Base-by-base conservation (phyloP, 768 basidiomycete genomes). In the Russula emetica region DNA sequence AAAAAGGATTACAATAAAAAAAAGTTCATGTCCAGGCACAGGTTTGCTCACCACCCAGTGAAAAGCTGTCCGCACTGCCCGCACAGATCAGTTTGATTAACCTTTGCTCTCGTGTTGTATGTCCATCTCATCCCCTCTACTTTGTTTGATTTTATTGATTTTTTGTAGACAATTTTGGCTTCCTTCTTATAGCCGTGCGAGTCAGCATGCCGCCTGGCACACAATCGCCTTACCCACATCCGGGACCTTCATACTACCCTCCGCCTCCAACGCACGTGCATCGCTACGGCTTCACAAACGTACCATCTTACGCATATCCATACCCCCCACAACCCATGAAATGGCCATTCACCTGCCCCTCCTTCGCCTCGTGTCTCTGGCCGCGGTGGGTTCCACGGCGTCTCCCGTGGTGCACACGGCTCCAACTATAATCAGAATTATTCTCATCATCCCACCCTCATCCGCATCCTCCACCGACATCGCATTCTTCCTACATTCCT, bases 241-340 rank as follows among this genome's bases (percentile, higher is more conserved):
- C 74, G 22, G 75, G 74, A 32, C 75, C 76, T 32, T 72, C 71
- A 28, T 75, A 73, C 51, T 70, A 74, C 54, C 53, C 58, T 5
- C 71, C 71, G 20, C 70, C 70, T 0, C 73, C 73, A 7, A 71
- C 71, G 2, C 72, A 71, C 1, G 69, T 70, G 22, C 69, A 68
- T 14, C 72, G 65, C n/a, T 72, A 69, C 58, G 54, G 58, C 18
- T 74, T 70, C 56, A 26, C 68, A 2, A 66, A 63, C 28, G 57
- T 67, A n/a, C 71, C 69, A 7, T 72, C 73, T 10, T 73, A 74
- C 62, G 62, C 63, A 38, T 75, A 76, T 57, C 72, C 68, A 45
- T 73, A 75, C 54, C 70, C 70, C 0, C 62, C 78, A 49, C 75
- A 76, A 6, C 80, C 78, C 58, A 75, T 79, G 72, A 77, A n/a